Evolutionary conservation across 352 stramenopile species (phyloP).

Genomic region (Pythium sp.): DNA sequence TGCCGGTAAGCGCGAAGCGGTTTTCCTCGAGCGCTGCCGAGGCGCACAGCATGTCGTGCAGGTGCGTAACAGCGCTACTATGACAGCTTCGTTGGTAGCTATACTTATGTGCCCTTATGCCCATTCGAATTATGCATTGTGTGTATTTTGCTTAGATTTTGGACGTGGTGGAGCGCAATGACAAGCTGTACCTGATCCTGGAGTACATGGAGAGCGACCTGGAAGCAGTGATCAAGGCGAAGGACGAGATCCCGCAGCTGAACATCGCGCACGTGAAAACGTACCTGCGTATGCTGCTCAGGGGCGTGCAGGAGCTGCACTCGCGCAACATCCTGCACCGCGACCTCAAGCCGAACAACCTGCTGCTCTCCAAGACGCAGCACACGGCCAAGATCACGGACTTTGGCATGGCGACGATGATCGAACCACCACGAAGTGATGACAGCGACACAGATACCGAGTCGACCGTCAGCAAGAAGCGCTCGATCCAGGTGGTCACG

Average conservation of each 20-base stretch:
- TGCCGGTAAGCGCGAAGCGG: slow-evolving; percentile 45
- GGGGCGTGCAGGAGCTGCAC: slow-evolving; percentile 61
- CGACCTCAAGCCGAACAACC: slow-evolving; percentile 83
- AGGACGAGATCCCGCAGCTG: slow-evolving; percentile 35
- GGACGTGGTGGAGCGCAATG: slow-evolving; percentile 53
- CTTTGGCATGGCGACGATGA: slow-evolving; percentile 70
- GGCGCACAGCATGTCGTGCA: slow-evolving; percentile 54
- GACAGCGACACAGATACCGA: slow-evolving; percentile 17
- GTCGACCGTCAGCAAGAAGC: slow-evolving; percentile 20
- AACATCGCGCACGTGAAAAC: slow-evolving; percentile 56
- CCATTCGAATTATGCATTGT: background rate
- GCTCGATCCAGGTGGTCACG: slow-evolving; percentile 74
- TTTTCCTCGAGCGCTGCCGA: slow-evolving; percentile 44
- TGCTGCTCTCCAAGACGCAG: slow-evolving; percentile 49
- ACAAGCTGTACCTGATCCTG: slow-evolving; percentile 68
- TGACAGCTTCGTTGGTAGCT: background rate
- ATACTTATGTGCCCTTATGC: background rate
- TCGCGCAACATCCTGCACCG: slow-evolving; percentile 58
- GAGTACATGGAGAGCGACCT: slow-evolving; percentile 83
- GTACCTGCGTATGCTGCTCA: slow-evolving; percentile 67
- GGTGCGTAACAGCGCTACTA: slow-evolving; percentile 18
- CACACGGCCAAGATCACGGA: slow-evolving; percentile 70
- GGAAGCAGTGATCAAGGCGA: slow-evolving; percentile 50
- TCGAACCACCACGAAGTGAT: slow-evolving; percentile 16
- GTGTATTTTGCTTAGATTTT: slow-evolving; percentile 30